These are phyloP conservation scores for Colletotrichum shisoi DNA, from an alignment of 2,329 filamentous ascomycete species.

Conservation along the genomic window DNA sequence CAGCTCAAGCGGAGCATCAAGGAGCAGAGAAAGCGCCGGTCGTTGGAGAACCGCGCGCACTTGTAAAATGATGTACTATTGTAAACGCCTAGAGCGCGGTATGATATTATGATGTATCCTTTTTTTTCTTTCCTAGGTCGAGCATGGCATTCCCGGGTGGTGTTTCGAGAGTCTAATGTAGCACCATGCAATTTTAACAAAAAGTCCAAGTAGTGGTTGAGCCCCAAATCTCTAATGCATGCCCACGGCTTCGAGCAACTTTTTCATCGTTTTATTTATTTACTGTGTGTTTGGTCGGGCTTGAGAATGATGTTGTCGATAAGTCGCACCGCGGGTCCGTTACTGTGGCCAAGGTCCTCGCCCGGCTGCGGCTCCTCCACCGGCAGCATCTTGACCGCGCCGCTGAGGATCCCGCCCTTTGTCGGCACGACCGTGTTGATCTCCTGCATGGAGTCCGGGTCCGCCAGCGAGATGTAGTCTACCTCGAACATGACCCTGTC, in stretches of 20 bases:
- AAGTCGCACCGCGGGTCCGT: slow-evolving; percentile 79
- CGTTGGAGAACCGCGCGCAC: slow-evolving; percentile 60
- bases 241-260: neutral
- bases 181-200: neutral
- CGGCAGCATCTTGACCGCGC: slow-evolving; percentile 87
- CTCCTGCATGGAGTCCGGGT: slow-evolving; percentile 84
- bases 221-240: neutral
- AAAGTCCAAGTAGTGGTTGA: neutral
- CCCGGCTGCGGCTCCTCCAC: slow-evolving; percentile 73
- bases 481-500: slow-evolving; percentile 78
- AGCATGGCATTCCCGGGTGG: slow-evolving; percentile 10
- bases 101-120: slow-evolving; percentile 29
- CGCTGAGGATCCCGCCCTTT: slow-evolving; percentile 84
- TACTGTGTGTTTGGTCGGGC: slow-evolving; percentile 45
- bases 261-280: slow-evolving; percentile 1
- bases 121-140: neutral
- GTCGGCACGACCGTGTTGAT: slow-evolving; percentile 72
- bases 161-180: neutral
- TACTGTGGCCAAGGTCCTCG: slow-evolving; percentile 78
- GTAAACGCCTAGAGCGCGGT: slow-evolving; percentile 30
- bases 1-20: slow-evolving; percentile 54
- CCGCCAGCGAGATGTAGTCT: slow-evolving; percentile 91
- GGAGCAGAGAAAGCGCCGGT: slow-evolving; percentile 59
- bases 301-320: slow-evolving; percentile 90
- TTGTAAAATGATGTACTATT: slow-evolving; percentile 49